These are phyloP conservation scores for Hymenoscyphus fructigenus DNA, from an alignment of 2,329 filamentous ascomycete species.

Conservation along the genomic window DNA sequence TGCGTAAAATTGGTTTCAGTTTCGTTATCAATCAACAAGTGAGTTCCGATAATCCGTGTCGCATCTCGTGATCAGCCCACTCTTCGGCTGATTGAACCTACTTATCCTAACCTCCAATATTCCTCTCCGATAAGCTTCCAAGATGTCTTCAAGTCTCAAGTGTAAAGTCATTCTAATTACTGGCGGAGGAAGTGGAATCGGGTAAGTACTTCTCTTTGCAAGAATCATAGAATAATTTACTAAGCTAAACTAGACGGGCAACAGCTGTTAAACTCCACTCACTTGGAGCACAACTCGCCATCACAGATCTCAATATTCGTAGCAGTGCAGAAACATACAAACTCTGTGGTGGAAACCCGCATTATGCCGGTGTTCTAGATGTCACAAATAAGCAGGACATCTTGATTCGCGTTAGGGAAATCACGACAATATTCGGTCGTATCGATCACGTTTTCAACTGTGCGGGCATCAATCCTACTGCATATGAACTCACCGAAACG, in stretches of 20 bases:
- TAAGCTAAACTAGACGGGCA: neutral
- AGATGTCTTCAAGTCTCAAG: neutral
- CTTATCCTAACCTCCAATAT: neutral
- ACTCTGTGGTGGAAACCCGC: slow-evolving; percentile 12
- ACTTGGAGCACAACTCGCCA: slow-evolving; percentile 28
- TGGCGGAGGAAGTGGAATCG: slow-evolving; percentile 29
- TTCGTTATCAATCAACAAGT: too few relatives aligned
- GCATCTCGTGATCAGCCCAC: neutral
- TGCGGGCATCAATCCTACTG: slow-evolving; percentile 48
- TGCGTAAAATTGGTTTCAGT: too few relatives aligned
- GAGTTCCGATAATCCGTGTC: too few relatives aligned
- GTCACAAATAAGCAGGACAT: slow-evolving; percentile 31
- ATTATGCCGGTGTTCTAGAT: slow-evolving; percentile 30
- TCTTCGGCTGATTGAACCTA: neutral
- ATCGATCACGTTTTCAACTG: slow-evolving; percentile 44
- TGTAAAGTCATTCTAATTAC: slow-evolving; percentile 30
- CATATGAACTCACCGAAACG: slow-evolving; percentile 40
- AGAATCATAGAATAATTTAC: slow-evolving; percentile 16
- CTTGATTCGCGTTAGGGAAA: slow-evolving; percentile 28
- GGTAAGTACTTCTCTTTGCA: slow-evolving; percentile 14
- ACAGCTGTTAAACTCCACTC: slow-evolving; percentile 20
- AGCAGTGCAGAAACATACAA: slow-evolving; percentile 20
- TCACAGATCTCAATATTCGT: slow-evolving; percentile 30
- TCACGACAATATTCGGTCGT: slow-evolving; percentile 27
- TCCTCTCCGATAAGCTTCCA: neutral